Evolutionary conservation across 1,284 basidiomycete genomes (phyloP), one percentile per base, ranked within the genome.

Genomic region (Melampsora larici-populina): DNA sequence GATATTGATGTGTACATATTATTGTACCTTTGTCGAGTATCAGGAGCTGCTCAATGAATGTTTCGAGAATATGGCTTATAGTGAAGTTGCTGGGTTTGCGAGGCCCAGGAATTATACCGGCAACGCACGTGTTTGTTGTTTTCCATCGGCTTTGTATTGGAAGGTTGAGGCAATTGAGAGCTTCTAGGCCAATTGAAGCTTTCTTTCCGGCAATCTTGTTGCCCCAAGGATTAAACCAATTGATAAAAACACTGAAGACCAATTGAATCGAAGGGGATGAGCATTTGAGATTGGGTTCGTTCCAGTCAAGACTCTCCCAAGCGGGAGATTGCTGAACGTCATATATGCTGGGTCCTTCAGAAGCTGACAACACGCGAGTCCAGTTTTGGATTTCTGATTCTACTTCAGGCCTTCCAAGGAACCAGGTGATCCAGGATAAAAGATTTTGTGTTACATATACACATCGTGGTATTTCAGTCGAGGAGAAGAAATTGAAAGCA

Each of bases 221-320:
- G 21, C 55, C 65, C 5, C 3, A 18, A 8, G 73, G 71, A 31
- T 74, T 74, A 40, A 74, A 74, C 60, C 33, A 73, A 64, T 73
- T 33, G 9, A 73, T 21, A 67, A 67, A 75, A 3, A 75, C 26
- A 2, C 5, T 31, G 29, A 75, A 67, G 29, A 67, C 62, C 13
- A 75, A 31, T n/a, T n/a, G n/a, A n/a, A n/a, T n/a, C n/a, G n/a
- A n/a, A n/a, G n/a, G n/a, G n/a, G n/a, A n/a, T n/a, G n/a, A n/a
- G n/a, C n/a, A n/a, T n/a, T n/a, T n/a, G n/a, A n/a, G n/a, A 4
- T 49, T 46, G 21, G 64, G 33, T 8, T 13, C 18, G 40, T 72
- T 71, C 26, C 2, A 21, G 13, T 1, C 33, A 3, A 18, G 26
- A n/a, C 17, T n/a, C 36, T 70, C 58, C 46, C 69, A 70, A 7